Percentiles rank a stretch among this genome's conserved stretches.
phyloP scores from a whole-genome alignment of 805 yeast genomes.

The Pichia eremophila region DNA sequence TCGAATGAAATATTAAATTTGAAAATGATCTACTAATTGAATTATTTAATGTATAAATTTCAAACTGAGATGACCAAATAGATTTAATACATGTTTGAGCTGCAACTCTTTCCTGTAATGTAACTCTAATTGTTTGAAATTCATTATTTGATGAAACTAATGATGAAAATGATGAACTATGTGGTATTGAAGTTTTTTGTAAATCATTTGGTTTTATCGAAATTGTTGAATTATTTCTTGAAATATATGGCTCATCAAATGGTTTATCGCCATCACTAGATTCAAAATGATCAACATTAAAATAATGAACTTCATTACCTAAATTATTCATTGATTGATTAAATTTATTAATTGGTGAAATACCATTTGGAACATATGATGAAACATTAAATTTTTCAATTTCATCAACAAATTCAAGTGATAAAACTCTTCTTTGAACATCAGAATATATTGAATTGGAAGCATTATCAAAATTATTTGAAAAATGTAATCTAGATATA shows the following conservation, averaged over 20 bases:
- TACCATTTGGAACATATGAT: constrained; percentile 1
- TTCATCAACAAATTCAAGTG: constrained; percentile 7
- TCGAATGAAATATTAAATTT: constrained; percentile 5
- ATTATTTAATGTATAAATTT: constrained; percentile 3
- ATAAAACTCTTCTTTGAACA: constrained; percentile 10
- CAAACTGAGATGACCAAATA: constrained; percentile 10
- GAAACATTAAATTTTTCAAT: constrained; percentile 6
- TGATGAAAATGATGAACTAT: not conserved
- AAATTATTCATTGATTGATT: not conserved
- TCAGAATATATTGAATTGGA: constrained; percentile 21
- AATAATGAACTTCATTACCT: not conserved
- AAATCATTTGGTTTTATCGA: not conserved
- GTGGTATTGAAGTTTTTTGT: not conserved
- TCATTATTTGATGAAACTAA: not conserved
- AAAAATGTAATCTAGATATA: constrained; percentile 16
- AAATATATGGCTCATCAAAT: not conserved
- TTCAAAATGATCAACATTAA: constrained; percentile 4
- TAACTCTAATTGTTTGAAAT: constrained; percentile 2
- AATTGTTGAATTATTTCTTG: not conserved
- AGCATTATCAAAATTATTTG: not conserved
- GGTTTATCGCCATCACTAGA: not conserved
- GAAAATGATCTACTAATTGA: constrained; percentile 8
- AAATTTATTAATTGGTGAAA: not conserved
- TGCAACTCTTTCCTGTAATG: constrained; percentile 10
- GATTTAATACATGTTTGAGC: constrained; percentile 9